A percentile compares a stretch with the other conserved stretches of the same genome.
phyloP scores from a whole-genome alignment of 176 grass and related monocot genomes.

The Eleusine indica region DNA sequence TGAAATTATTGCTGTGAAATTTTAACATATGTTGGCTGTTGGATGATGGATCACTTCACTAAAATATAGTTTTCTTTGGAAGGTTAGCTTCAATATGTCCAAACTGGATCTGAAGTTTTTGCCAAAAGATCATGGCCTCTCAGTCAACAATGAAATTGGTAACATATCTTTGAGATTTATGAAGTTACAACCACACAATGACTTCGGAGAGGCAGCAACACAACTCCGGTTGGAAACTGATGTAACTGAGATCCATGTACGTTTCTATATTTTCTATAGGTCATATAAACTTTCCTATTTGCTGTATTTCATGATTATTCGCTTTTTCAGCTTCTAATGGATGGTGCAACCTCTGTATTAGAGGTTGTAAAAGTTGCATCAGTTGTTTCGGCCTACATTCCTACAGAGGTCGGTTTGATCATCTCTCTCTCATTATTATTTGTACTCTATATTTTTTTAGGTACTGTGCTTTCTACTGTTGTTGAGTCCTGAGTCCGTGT shows the following conservation, averaged over 20 bases:
- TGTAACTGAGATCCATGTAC: constrained; percentile 78
- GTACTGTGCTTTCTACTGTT: not conserved
- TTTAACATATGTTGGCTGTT: constrained; percentile 22
- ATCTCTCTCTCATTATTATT: constrained; percentile 20
- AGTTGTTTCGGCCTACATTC: constrained; percentile 73
- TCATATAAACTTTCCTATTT: constrained; percentile 35
- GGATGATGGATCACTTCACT: constrained; percentile 49
- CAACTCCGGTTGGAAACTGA: constrained; percentile 70
- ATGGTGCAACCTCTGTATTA: constrained; percentile 69
- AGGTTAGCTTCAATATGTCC: constrained; percentile 99
- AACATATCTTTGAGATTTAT: constrained; percentile 63
- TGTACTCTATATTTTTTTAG: not conserved
- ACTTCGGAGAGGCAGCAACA: constrained; percentile 55
- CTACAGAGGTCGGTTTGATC: constrained; percentile 65
- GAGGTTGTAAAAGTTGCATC: constrained; percentile 71
- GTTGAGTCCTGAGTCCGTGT: constrained; percentile 17
- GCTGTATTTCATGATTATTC: constrained; percentile 42
- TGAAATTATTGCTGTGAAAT: constrained; percentile 17
- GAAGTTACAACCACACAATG: constrained; percentile 56
- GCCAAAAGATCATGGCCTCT: constrained; percentile 66
- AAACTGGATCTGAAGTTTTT: constrained; percentile 89
- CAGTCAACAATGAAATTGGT: constrained; percentile 67
- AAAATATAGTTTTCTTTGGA: constrained; percentile 90
- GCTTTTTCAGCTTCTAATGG: constrained; percentile 83
- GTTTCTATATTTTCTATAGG: constrained; percentile 29